Conservation (phyloP, 116 monocot species). For the Dioscorea cayenensis region DNA sequence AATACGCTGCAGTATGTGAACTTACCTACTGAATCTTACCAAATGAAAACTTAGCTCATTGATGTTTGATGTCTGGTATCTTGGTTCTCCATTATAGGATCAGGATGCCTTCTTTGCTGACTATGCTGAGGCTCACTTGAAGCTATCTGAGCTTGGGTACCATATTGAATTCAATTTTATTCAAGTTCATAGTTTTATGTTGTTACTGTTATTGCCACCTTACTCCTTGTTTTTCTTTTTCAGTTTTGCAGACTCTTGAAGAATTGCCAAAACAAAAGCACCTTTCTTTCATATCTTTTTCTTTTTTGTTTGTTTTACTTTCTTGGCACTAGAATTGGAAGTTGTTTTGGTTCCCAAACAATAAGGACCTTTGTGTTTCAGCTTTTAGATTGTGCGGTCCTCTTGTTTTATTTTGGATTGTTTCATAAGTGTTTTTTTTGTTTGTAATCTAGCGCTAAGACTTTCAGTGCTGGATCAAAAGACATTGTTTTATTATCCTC, state of each 20-base stretch:
- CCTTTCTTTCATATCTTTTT: too few relatives aligned
- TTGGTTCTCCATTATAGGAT: constrained; percentile 30
- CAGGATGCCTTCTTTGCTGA: constrained; percentile 95
- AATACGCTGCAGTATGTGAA: constrained; percentile 67
- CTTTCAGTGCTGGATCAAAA: too few relatives aligned
- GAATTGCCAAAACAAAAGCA: too few relatives aligned
- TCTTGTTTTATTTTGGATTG: too few relatives aligned
- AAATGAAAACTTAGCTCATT: background rate
- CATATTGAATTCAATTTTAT: background rate
- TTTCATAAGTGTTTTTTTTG: too few relatives aligned
- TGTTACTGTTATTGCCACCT: background rate
- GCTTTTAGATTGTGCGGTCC: too few relatives aligned
- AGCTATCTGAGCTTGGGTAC: constrained; percentile 96
- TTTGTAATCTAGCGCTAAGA: too few relatives aligned
- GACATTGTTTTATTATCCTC: too few relatives aligned
- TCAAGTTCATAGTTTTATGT: too few relatives aligned
- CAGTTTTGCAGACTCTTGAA: constrained; percentile 11
- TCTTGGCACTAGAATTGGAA: too few relatives aligned
- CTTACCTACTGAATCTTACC: background rate
- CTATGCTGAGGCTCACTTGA: constrained; percentile 75
- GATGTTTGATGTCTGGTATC: constrained; percentile 2
- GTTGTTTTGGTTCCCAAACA: background rate
- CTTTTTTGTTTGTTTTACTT: too few relatives aligned
- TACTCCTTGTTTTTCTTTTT: background rate
- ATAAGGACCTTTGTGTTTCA: too few relatives aligned